Evolutionary conservation across 2,329 filamentous ascomycete genomes (phyloP).

Genomic region (Ceratocystis cubensis): DNA sequence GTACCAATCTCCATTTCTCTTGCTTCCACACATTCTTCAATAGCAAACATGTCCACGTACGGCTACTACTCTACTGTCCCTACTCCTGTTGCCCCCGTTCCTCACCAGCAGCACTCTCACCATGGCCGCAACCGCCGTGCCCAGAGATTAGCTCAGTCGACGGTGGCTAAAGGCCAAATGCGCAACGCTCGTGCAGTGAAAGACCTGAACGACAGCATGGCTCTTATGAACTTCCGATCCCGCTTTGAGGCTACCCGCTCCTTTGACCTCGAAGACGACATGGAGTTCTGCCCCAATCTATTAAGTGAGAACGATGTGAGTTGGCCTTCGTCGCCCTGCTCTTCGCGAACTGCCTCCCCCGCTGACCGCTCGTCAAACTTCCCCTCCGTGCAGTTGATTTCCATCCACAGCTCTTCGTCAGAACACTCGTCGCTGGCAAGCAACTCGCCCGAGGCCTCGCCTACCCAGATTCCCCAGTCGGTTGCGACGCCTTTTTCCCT

Average conservation of each 20-base stretch:
- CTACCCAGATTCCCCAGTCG: slow-evolving; percentile 74
- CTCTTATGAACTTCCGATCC: slow-evolving; percentile 65
- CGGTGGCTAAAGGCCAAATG: slow-evolving; percentile 68
- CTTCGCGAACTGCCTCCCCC: slow-evolving; percentile 22
- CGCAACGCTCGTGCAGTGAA: slow-evolving; percentile 67
- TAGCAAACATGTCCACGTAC: slow-evolving; percentile 46
- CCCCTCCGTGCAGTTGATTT: slow-evolving; percentile 54
- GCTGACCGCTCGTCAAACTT: slow-evolving; percentile 27
- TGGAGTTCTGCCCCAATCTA: slow-evolving; percentile 87
- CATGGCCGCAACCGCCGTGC: slow-evolving; percentile 76
- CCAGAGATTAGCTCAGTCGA: slow-evolving; percentile 50
- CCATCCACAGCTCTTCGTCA: slow-evolving; percentile 84
- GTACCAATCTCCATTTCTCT: not conserved
- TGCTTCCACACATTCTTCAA: slow-evolving; percentile 24
- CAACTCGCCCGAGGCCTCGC: slow-evolving; percentile 83
- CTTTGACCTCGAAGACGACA: slow-evolving; percentile 90
- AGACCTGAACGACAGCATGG: slow-evolving; percentile 57
- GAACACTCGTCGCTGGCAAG: slow-evolving; percentile 92
- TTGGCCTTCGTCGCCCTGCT: slow-evolving; percentile 25
- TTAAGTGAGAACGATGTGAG: slow-evolving; percentile 88
- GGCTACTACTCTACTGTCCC: slow-evolving; percentile 50
- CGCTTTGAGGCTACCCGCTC: slow-evolving; percentile 85
- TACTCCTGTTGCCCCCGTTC: slow-evolving; percentile 32
- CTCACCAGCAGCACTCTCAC: slow-evolving; percentile 58
- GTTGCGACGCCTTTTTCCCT: slow-evolving; percentile 66